These are phyloP conservation scores for Paecilomyces fulvus DNA, from an alignment of 2,329 filamentous ascomycete genomes.

Conservation along the genomic window DNA sequence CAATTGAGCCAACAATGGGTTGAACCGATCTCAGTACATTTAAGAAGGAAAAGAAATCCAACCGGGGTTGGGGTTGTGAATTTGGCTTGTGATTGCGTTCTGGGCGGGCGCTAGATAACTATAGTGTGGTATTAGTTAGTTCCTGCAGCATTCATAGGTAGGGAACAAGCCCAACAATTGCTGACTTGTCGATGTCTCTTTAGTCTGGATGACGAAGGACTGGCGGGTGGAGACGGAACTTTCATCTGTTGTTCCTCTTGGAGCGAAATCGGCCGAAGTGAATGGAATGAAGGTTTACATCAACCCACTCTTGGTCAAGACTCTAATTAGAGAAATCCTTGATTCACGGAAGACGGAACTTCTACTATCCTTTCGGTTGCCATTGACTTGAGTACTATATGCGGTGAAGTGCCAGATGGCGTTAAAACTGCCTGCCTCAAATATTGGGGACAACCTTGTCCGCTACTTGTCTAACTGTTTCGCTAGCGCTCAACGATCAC, in stretches of 20 bases:
- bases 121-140: not conserved
- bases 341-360: not conserved
- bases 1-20: constrained; percentile 4
- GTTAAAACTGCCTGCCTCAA: not conserved
- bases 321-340: not conserved
- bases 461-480: too few species aligned
- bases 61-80: not conserved
- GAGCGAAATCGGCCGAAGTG: constrained; percentile 18
- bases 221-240: not conserved
- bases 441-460: too few species aligned
- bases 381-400: not conserved
- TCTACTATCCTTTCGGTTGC: not conserved
- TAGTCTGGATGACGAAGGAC: not conserved
- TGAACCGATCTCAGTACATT: not conserved
- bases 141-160: not conserved
- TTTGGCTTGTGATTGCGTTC: constrained; percentile 1
- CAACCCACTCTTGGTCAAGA: not conserved
- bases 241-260: not conserved
- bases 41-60: not conserved
- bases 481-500: too few species aligned
- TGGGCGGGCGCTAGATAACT: not conserved
- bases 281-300: constrained; percentile 11
- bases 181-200: not conserved
- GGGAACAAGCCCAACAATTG: not conserved
- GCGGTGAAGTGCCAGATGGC: not conserved